Base-by-base conservation (phyloP, 129 eudicot genomes). In the Rutidosis leptorrhynchoides region DNA sequence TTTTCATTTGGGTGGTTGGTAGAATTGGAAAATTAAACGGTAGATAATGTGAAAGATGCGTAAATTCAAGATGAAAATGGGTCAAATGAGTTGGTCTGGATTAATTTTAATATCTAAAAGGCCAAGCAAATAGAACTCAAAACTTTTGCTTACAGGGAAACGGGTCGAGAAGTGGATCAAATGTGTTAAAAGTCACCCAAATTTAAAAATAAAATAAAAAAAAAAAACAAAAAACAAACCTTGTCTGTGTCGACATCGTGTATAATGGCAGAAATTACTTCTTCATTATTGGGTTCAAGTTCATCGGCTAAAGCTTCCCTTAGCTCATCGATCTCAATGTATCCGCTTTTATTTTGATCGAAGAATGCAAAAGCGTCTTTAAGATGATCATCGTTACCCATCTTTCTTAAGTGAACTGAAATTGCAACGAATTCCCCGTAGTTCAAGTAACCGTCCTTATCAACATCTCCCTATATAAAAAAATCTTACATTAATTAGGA, bases 171-270 rank as follows among this genome's bases (percentile, higher is more conserved):
- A n/a, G n/a, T n/a, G n/a, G n/a, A n/a, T n/a, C n/a, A n/a, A n/a
- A n/a, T n/a, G n/a, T n/a, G n/a, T n/a, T n/a, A n/a, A n/a, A n/a
- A n/a, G n/a, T n/a, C n/a, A n/a, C n/a, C n/a, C n/a, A n/a, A n/a
- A n/a, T n/a, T n/a, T n/a, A n/a, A n/a, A n/a, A n/a, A n/a, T n/a
- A n/a, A n/a, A n/a, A n/a, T n/a, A n/a, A n/a, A n/a, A n/a, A n/a
- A n/a, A n/a, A n/a, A n/a, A n/a, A n/a, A n/a, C n/a, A n/a, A n/a
- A 3, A 14, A 43, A 69, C 75, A 2, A 70, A 90, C 97, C 97
- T 90, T 86, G 80, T 90, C 95, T 5, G 97, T 90, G 70, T 90
- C 97, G 10, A 90, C 97, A 10, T 90, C 97, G 4, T 76, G 95
- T 26, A 90, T 87, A 61, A 90, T 90, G 69, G 97, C 91, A 70